Percentiles rank a stretch among this genome's conserved stretches.
These are phyloP conservation scores for Parastagonospora nodorum DNA, from an alignment of 2,329 filamentous ascomycete species.

Conservation along the genomic window DNA sequence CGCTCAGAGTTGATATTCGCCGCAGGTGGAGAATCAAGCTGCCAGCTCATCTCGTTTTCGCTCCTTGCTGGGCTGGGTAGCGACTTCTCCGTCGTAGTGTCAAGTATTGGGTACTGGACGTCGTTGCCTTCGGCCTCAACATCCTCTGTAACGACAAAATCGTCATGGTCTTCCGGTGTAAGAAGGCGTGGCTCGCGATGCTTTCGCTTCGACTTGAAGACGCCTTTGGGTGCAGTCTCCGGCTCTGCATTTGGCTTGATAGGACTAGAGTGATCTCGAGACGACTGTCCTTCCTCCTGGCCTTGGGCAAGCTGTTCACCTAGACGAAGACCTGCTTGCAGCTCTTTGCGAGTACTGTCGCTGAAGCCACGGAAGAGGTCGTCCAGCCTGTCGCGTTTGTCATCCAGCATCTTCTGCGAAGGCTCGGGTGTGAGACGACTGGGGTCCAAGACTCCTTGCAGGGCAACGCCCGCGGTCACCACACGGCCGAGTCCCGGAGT, in stretches of 20 bases:
- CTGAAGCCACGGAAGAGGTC: slow-evolving; percentile 48
- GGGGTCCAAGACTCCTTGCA: slow-evolving; percentile 45
- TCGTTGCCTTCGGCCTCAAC: slow-evolving; percentile 15
- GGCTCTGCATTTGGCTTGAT: slow-evolving; percentile 15
- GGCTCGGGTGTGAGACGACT: slow-evolving; percentile 33
- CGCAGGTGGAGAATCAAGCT: slow-evolving; percentile 26
- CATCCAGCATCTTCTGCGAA: slow-evolving; percentile 24
- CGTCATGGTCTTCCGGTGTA: slow-evolving; percentile 42
- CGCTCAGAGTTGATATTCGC: slow-evolving; percentile 1
- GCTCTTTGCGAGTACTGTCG: slow-evolving; percentile 44
- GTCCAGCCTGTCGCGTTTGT: slow-evolving; percentile 35
- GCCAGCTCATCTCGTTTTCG: slow-evolving; percentile 43
- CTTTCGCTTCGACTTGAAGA: slow-evolving; percentile 30
- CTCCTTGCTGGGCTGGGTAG: slow-evolving; percentile 39
- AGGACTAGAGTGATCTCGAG: slow-evolving; percentile 21
- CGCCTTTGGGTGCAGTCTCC: slow-evolving; percentile 14
- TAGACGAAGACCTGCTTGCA: slow-evolving; percentile 45
- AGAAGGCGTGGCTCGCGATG: slow-evolving; percentile 36
- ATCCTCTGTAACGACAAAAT: slow-evolving; percentile 20
- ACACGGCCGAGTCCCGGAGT: slow-evolving; percentile 42
- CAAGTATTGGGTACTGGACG: slow-evolving; percentile 35
- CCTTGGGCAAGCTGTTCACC: slow-evolving; percentile 45
- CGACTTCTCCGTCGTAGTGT: slow-evolving; percentile 16
- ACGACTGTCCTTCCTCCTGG: slow-evolving; percentile 18
- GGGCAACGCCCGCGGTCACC: slow-evolving; percentile 45